A percentile compares a stretch with the other conserved stretches of the same genome.
Conservation (phyloP, 2,329 filamentous ascomycete species). For the Aspergillus aculeatus region DNA sequence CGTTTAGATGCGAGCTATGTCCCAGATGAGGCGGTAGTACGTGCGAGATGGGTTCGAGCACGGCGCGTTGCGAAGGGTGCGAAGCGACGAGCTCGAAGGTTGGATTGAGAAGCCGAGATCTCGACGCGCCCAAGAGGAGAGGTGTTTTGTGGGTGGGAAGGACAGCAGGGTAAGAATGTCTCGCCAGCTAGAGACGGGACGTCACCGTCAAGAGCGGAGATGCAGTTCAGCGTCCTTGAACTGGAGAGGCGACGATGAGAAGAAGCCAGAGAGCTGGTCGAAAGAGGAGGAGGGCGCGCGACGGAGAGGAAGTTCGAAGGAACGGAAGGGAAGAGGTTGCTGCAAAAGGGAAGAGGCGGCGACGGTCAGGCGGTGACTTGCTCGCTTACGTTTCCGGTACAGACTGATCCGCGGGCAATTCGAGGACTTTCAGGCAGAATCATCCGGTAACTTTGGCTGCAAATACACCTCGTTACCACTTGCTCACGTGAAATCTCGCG, state of each 20-base stretch:
- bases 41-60: conserved; percentile 1
- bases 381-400: background rate
- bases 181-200: conserved; percentile 19
- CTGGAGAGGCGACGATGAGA: conserved; percentile 6
- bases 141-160: conserved; percentile 11
- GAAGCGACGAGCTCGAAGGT: background rate
- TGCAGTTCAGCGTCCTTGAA: conserved; percentile 16
- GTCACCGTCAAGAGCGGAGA: conserved; percentile 16
- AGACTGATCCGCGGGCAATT: background rate
- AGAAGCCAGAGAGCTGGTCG: conserved; percentile 11
- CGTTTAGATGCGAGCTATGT: background rate
- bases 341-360: background rate
- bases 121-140: conserved; percentile 17
- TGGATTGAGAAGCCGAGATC: conserved; percentile 4
- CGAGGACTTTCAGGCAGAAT: background rate
- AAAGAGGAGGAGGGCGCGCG: conserved; percentile 3
- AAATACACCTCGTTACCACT: background rate
- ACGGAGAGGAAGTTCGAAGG: background rate
- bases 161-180: conserved; percentile 11
- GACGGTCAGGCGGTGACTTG: background rate
- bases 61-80: conserved; percentile 7
- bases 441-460: background rate
- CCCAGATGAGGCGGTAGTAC: background rate
- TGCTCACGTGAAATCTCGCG: background rate
- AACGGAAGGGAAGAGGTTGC: background rate